Evolutionary conservation across 768 basidiomycete species (phyloP).

Genomic region (Myochromella boudieri): DNA sequence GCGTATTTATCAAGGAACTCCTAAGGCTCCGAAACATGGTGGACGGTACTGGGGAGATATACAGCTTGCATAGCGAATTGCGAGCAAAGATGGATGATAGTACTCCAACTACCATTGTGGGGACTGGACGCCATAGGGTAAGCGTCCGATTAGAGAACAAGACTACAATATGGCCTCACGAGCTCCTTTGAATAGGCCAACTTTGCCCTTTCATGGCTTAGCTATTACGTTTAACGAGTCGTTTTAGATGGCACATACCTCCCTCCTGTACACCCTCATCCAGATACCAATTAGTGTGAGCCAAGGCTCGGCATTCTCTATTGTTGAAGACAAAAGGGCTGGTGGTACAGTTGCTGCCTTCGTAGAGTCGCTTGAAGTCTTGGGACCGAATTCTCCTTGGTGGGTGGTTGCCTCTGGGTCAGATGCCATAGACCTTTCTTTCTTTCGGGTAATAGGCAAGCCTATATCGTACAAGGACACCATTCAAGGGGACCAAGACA

Average conservation of each 20-base stretch:
- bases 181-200: slow-evolving; percentile 17
- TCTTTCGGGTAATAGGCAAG: slow-evolving; percentile 17
- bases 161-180: slow-evolving; percentile 8
- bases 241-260: slow-evolving; percentile 1
- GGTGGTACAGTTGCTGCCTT: neutral
- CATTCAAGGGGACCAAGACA: slow-evolving; percentile 19
- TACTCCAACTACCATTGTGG: slow-evolving; percentile 9
- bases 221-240: neutral
- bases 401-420: slow-evolving; percentile 4
- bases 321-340: neutral
- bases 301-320: slow-evolving; percentile 2
- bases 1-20: slow-evolving; percentile 7
- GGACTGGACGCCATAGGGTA: slow-evolving; percentile 11
- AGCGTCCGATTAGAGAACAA: neutral
- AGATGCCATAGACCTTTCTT: neutral
- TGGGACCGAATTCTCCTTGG: neutral
- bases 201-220: slow-evolving; percentile 8
- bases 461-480: slow-evolving; percentile 21
- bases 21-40: slow-evolving; percentile 4
- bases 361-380: neutral
- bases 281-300: slow-evolving; percentile 7
- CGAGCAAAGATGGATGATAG: slow-evolving; percentile 5
- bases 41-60: slow-evolving; percentile 21
- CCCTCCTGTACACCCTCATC: slow-evolving; percentile 15
- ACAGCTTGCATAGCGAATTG: slow-evolving; percentile 6